Evolutionary conservation across 1,139 yeast species (phyloP).

Genomic region (Debaryomycetaceae sp.): DNA sequence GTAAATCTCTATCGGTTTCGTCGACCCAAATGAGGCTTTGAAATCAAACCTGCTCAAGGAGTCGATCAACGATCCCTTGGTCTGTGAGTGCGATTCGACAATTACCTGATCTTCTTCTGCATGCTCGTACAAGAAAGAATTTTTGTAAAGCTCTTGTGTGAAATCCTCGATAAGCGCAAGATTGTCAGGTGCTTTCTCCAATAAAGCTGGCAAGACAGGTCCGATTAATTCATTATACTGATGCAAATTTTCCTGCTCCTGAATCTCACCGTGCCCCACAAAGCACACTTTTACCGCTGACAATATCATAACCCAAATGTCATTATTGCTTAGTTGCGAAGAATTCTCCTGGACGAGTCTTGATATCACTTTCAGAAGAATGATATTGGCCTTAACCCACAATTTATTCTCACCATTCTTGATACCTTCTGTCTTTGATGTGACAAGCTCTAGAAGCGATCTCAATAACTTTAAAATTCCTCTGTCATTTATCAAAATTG

Average conservation of each 20-base stretch:
- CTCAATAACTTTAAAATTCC: constrained; percentile 31
- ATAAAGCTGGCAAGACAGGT: constrained; percentile 38
- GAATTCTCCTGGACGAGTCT: constrained; percentile 16
- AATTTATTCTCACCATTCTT: constrained; percentile 20
- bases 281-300: constrained; percentile 42
- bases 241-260: constrained; percentile 47
- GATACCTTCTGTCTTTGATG: constrained; percentile 37
- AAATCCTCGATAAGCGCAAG: constrained; percentile 37
- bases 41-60: constrained; percentile 4
- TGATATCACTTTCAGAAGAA: constrained; percentile 22
- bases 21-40: constrained; percentile 27
- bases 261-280: constrained; percentile 22
- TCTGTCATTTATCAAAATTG: constrained; percentile 41
- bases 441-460: constrained; percentile 23
- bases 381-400: constrained; percentile 42
- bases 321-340: constrained; percentile 18
- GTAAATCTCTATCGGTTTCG: constrained; percentile 21
- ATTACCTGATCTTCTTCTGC: constrained; percentile 23
- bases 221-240: constrained; percentile 44
- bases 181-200: constrained; percentile 20
- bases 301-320: constrained; percentile 47
- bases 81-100: not conserved
- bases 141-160: constrained; percentile 29
- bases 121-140: constrained; percentile 34
- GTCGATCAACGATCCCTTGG: not conserved